Base-by-base conservation (phyloP, 140 eudicot species). In the Bidens hawaiensis region DNA sequence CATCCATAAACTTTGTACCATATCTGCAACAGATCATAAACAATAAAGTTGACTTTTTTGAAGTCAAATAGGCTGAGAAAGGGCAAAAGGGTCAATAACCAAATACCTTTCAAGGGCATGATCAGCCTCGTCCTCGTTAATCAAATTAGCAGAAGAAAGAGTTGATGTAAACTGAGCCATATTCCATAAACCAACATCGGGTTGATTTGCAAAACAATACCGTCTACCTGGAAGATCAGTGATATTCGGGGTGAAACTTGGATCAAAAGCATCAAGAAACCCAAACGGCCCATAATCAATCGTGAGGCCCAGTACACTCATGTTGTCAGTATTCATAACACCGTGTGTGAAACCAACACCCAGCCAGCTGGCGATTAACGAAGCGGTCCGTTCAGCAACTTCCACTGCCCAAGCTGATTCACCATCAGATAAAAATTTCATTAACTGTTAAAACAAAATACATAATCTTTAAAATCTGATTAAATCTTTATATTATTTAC, bases 221-320 rank as follows among this genome's bases (percentile, higher is more conserved):
- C 99, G 78, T 81, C 99, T 79, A 1, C 97, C 97, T 0, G 99
- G 99, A 83, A 94, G 97, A 75, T 94, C 99, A 0, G 99, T 94
- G 17, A 97, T 94, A 60, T 94, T 94, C 40, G 99, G 99, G 16
- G 99, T 94, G 25, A 28, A 93, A 83, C 88, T 85, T 55, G 99
- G 99, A 70, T 94, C 99, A 78, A 94, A 94, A 53, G 99, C 99
- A 71, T 94, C 99, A 65, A 94, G 80, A 70, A 94, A 94, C 11
- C 99, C 99, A 51, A 94, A 94, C 25, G 99, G 99, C n/a, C 99
- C 99, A 50, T 94, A 94, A 83, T 94, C 99, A 58, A 94, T 88
- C 5, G 97, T 94, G 72, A 94, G 88, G 15, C 99, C 99, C 75
- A 94, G 64, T 47, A 88, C 93, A 48, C 99, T 94, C 99, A 94